Percentiles rank a stretch among this genome's conserved stretches.
Conservation (phyloP, 768 basidiomycete genomes). For the Atractiella rhizophila region DNA sequence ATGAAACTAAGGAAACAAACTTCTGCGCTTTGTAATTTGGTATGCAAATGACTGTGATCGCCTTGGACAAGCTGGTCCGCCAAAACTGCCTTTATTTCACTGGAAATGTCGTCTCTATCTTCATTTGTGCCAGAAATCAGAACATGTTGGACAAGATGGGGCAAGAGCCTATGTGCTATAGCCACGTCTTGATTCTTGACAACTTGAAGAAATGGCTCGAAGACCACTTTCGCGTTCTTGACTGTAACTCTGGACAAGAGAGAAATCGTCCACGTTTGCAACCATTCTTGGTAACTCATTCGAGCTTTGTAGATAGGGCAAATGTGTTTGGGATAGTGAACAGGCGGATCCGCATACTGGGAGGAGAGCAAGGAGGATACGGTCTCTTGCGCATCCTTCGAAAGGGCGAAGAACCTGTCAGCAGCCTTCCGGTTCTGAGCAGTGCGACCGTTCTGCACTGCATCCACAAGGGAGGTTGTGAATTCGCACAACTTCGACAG, state of each 20-base stretch:
- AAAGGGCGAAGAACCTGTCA: constrained; percentile 50
- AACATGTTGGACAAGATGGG: constrained; percentile 68
- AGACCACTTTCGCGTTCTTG: constrained; percentile 24
- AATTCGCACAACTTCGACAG: constrained; percentile 68
- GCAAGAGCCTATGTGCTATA: constrained; percentile 75
- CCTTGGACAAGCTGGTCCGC: constrained; percentile 62
- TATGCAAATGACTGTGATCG: constrained; percentile 34
- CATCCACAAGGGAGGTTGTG: constrained; percentile 38
- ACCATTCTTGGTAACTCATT: constrained; percentile 81
- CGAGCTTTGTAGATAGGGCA: constrained; percentile 57
- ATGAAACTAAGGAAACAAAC: too few relatives aligned
- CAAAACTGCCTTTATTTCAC: constrained; percentile 55
- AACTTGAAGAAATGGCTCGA: constrained; percentile 53
- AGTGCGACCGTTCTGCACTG: not conserved
- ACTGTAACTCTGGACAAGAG: constrained; percentile 23
- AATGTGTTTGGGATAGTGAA: constrained; percentile 18
- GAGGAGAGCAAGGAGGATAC: constrained; percentile 53
- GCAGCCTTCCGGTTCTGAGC: constrained; percentile 30
- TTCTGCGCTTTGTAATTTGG: too few relatives aligned
- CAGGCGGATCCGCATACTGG: constrained; percentile 26
- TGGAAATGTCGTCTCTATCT: constrained; percentile 38
- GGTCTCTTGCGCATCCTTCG: constrained; percentile 61
- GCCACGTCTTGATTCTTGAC: constrained; percentile 69
- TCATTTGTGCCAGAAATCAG: constrained; percentile 46
- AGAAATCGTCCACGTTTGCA: constrained; percentile 63